These are phyloP conservation scores for Mrakia gelida DNA, from an alignment of 768 basidiomycete species.

Conservation along the genomic window DNA sequence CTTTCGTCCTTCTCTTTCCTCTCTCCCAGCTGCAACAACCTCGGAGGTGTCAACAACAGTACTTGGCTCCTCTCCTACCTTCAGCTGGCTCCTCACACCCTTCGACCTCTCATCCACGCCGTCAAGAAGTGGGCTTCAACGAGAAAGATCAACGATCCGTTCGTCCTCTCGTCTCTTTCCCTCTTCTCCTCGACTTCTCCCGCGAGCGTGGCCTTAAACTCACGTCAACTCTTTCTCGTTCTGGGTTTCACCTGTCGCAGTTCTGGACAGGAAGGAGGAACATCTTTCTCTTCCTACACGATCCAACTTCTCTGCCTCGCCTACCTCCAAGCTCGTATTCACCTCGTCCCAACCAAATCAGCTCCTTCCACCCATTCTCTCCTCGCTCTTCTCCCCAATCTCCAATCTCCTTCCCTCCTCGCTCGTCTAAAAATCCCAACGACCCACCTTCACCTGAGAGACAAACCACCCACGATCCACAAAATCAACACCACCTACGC, in stretches of 20 bases:
- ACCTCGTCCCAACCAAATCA: neutral
- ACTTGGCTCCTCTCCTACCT: constrained; percentile 20
- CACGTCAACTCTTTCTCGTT: neutral
- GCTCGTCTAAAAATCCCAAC: neutral
- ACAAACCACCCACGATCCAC: neutral
- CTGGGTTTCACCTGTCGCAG: neutral
- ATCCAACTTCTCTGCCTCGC: constrained; percentile 27
- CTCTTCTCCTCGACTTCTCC: too few species aligned
- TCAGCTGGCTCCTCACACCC: constrained; percentile 15
- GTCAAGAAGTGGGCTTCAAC: constrained; percentile 28
- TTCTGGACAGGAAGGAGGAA: neutral
- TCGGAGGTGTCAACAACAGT: constrained; percentile 25
- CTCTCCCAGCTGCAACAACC: constrained; percentile 21
- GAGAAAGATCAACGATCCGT: constrained; percentile 16
- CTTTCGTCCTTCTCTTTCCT: neutral
- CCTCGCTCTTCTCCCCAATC: constrained; percentile 8
- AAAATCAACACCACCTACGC: constrained; percentile 22
- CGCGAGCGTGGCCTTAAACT: neutral
- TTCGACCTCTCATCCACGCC: constrained; percentile 26
- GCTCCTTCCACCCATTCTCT: neutral
- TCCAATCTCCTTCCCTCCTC: constrained; percentile 6
- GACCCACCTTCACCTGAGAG: neutral
- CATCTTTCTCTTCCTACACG: constrained; percentile 26
- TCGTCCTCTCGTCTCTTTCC: neutral
- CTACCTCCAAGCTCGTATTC: constrained; percentile 11